Percentiles rank a stretch among this genome's conserved stretches.
phyloP scores from a whole-genome alignment of 768 basidiomycete genomes.

The Tephrocybe sp. region DNA sequence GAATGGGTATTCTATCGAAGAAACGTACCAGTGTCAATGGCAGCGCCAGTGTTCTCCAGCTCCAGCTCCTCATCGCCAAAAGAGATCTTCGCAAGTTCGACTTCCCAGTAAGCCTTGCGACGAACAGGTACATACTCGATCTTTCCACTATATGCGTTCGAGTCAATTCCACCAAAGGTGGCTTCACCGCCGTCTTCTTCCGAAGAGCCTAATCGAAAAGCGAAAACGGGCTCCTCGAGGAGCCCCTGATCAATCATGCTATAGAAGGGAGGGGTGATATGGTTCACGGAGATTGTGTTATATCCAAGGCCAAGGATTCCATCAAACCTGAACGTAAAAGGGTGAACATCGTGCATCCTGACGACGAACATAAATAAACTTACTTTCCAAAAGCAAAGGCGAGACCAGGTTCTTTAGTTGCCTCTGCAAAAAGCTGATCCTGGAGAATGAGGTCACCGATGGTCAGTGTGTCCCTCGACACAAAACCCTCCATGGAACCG shows the following conservation, averaged over 20 bases:
- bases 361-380: constrained; percentile 21
- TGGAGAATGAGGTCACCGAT: constrained; percentile 83
- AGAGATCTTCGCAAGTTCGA: constrained; percentile 81
- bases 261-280: constrained; percentile 92
- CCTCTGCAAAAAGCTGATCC: constrained; percentile 89
- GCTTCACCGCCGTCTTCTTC: constrained; percentile 90
- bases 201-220: constrained; percentile 87
- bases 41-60: constrained; percentile 90
- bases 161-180: constrained; percentile 88
- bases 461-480: constrained; percentile 75
- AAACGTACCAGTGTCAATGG: constrained; percentile 78
- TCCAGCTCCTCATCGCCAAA: constrained; percentile 90
- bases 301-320: constrained; percentile 94
- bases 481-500: constrained; percentile 94
- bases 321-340: constrained; percentile 64
- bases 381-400: constrained; percentile 96
- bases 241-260: constrained; percentile 82
- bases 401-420: constrained; percentile 92
- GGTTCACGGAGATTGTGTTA: constrained; percentile 93
- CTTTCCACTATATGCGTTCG: constrained; percentile 70
- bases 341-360: not conserved
- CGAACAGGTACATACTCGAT: constrained; percentile 87
- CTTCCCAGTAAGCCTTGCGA: constrained; percentile 97
- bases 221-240: constrained; percentile 83
- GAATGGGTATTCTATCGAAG: not conserved